These are phyloP conservation scores for Ustilago cynodontis DNA, from an alignment of 1,284 basidiomycete genomes.

Conservation along the genomic window DNA sequence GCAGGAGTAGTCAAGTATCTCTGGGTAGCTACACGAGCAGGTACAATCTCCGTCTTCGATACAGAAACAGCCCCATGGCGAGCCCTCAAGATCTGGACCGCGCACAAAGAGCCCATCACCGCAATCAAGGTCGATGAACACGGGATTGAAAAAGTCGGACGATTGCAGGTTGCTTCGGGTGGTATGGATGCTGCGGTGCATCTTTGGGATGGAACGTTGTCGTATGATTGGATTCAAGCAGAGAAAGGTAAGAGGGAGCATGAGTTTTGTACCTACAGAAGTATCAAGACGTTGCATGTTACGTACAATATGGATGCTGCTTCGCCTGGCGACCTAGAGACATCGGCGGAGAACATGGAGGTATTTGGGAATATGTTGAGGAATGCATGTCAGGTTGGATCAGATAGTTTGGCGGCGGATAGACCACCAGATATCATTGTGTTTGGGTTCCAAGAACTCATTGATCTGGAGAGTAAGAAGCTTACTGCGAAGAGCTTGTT, in stretches of 20 bases:
- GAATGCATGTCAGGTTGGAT: slow-evolving; percentile 43
- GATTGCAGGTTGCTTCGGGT: slow-evolving; percentile 81
- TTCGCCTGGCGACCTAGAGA: slow-evolving; percentile 79
- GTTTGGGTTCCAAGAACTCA: slow-evolving; percentile 95
- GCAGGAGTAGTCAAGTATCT: slow-evolving; percentile 71
- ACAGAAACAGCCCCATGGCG: slow-evolving; percentile 76
- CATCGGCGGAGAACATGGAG: slow-evolving; percentile 59
- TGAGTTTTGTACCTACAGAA: slow-evolving; percentile 83
- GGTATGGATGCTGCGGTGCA: slow-evolving; percentile 81
- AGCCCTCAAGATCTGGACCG: slow-evolving; percentile 89
- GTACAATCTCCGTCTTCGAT: slow-evolving; percentile 86
- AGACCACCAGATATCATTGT: slow-evolving; percentile 85
- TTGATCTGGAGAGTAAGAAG: slow-evolving; percentile 90
- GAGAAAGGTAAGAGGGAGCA: slow-evolving; percentile 81
- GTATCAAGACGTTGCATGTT: slow-evolving; percentile 83
- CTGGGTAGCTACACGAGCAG: slow-evolving; percentile 87
- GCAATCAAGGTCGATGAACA: slow-evolving; percentile 76
- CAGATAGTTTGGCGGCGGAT: slow-evolving; percentile 23
- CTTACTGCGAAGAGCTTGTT: slow-evolving; percentile 77
- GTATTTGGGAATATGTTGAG: slow-evolving; percentile 54
- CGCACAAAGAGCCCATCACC: slow-evolving; percentile 80
- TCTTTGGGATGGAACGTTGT: slow-evolving; percentile 91
- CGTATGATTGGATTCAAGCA: slow-evolving; percentile 86
- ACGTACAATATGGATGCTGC: slow-evolving; percentile 95
- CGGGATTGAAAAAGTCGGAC: slow-evolving; percentile 41